Conservation (phyloP, 1,284 basidiomycete species). For the Leccinum insolens region DNA sequence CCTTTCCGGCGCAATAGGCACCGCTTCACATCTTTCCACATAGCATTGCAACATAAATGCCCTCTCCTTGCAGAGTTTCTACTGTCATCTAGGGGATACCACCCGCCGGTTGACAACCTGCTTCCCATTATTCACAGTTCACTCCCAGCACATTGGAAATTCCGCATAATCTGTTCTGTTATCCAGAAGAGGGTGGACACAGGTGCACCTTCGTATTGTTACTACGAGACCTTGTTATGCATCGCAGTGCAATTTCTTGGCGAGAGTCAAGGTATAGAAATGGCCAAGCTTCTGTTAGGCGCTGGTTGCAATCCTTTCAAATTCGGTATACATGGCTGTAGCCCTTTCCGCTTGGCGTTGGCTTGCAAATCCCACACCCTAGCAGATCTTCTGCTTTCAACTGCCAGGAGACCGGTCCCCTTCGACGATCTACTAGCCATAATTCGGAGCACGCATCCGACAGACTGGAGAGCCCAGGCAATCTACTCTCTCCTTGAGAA, state of each 20-base stretch:
- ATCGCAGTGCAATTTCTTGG: not conserved
- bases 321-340: too few species aligned
- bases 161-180: not conserved
- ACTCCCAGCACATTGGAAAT: not conserved
- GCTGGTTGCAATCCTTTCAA: not conserved
- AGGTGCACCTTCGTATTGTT: not conserved
- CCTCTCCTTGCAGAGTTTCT: not conserved
- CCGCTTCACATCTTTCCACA: not conserved
- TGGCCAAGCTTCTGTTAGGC: not conserved
- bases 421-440: not conserved
- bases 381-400: constrained; percentile 2
- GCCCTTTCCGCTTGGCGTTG: not conserved
- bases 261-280: not conserved
- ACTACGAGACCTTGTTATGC: not conserved
- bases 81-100: not conserved
- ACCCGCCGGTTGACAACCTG: not conserved
- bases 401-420: not conserved
- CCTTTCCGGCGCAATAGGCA: not conserved
- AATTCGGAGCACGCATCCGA: not conserved
- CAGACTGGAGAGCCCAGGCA: not conserved
- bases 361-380: not conserved
- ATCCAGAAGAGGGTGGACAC: not conserved
- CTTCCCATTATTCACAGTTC: not conserved
- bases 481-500: not conserved
- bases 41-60: not conserved